Conservation (phyloP, 352 stramenopile species). For the Phytophthora foliorum region DNA sequence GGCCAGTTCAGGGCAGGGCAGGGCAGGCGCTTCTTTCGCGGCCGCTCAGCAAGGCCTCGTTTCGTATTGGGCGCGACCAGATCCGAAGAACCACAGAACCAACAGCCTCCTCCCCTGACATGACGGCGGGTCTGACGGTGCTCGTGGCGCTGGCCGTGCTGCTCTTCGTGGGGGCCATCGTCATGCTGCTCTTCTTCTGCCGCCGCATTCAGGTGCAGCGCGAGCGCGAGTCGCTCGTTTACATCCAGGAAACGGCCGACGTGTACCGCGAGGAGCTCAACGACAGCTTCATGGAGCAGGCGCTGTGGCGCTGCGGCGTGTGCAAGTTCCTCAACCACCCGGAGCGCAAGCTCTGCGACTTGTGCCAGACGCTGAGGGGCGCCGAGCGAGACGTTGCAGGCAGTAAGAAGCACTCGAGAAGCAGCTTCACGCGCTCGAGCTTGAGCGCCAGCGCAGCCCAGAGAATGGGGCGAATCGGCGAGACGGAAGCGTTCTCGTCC, state of each 20-base stretch:
- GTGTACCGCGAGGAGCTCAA: conserved; percentile 88
- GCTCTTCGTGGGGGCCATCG: conserved; percentile 51
- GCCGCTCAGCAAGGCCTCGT: background rate
- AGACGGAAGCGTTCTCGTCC: conserved; percentile 55
- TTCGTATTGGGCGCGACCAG: background rate
- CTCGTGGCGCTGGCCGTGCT: conserved; percentile 54
- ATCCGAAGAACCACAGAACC: background rate
- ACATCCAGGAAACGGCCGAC: conserved; percentile 66
- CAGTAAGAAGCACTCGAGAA: conserved; percentile 41
- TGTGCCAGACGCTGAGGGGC: conserved; percentile 83
- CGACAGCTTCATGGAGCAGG: conserved; percentile 83
- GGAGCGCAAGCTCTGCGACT: conserved; percentile 81
- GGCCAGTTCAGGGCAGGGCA: background rate
- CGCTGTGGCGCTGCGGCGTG: conserved; percentile 88
- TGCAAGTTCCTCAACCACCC: conserved; percentile 93
- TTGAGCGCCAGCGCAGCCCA: conserved; percentile 33
- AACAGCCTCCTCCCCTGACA: conserved; percentile 3
- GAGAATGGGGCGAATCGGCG: conserved; percentile 57
- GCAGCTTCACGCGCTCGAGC: conserved; percentile 34
- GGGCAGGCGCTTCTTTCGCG: background rate
- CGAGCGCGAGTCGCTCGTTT: conserved; percentile 52
- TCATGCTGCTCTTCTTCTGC: conserved; percentile 60
- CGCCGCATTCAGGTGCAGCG: conserved; percentile 47
- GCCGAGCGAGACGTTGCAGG: conserved; percentile 59
- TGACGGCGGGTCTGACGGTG: conserved; percentile 47